Conservation (phyloP, 805 yeast genomes). For the Starmerella lactis-condensi region DNA sequence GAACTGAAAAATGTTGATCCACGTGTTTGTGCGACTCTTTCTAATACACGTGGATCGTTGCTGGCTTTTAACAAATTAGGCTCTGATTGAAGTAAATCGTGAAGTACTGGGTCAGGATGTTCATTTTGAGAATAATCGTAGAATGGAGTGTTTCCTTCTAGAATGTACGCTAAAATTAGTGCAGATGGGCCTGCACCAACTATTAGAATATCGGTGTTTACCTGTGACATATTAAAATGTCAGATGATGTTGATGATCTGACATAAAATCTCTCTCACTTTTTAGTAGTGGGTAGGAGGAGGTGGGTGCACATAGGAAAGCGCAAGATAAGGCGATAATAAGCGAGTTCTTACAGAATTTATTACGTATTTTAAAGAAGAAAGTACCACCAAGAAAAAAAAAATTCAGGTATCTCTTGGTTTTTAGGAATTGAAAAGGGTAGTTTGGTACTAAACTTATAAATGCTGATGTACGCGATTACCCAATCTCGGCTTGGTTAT, state of each 20-base stretch:
- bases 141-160: slow-evolving; percentile 20
- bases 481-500: too few species aligned
- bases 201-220: slow-evolving; percentile 6
- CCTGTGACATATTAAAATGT: slow-evolving; percentile 1
- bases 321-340: too few species aligned
- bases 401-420: too few species aligned
- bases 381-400: too few species aligned
- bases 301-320: too few species aligned
- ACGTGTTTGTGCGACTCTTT: slow-evolving; percentile 10
- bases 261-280: background rate
- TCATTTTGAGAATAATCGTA: slow-evolving; percentile 17
- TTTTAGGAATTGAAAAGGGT: too few species aligned
- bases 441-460: too few species aligned
- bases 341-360: too few species aligned
- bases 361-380: too few species aligned
- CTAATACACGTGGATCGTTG: slow-evolving; percentile 11
- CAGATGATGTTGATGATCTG: background rate
- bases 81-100: slow-evolving; percentile 11
- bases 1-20: slow-evolving; percentile 13
- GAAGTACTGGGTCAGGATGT: slow-evolving; percentile 20
- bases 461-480: too few species aligned
- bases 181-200: slow-evolving; percentile 23
- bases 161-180: slow-evolving; percentile 19
- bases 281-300: too few species aligned
- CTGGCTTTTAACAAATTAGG: slow-evolving; percentile 13